A percentile compares a stretch with the other conserved stretches of the same genome.
Conservation (phyloP, 2,329 filamentous ascomycete genomes). For the Epichloe sibirici region DNA sequence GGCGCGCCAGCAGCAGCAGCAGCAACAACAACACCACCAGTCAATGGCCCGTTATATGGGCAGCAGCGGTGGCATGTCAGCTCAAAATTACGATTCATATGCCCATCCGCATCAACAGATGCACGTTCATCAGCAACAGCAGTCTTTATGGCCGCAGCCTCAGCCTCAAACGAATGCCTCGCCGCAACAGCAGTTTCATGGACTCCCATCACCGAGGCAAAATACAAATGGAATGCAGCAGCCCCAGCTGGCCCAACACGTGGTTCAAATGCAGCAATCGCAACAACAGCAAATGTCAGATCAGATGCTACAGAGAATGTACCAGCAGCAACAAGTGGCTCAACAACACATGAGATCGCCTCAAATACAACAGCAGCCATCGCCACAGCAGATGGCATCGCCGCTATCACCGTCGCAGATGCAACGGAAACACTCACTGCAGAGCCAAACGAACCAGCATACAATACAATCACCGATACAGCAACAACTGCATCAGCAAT, state of each 20-base stretch:
- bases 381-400: conserved; percentile 7
- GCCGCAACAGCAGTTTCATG: conserved; percentile 5
- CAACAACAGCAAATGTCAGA: conserved; percentile 5
- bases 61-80: not conserved
- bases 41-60: conserved; percentile 2
- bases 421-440: conserved; percentile 8
- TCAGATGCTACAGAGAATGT: conserved; percentile 7
- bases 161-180: conserved; percentile 11
- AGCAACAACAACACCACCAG: conserved; percentile 6
- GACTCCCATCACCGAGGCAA: conserved; percentile 4
- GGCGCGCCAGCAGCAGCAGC: conserved; percentile 12
- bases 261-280: conserved; percentile 7
- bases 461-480: conserved; percentile 7
- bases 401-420: conserved; percentile 7
- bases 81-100: conserved; percentile 11
- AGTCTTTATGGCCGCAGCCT: conserved; percentile 4
- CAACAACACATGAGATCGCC: conserved; percentile 8
- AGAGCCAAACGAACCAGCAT: conserved; percentile 6
- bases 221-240: conserved; percentile 3
- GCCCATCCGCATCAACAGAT: conserved; percentile 11
- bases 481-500: conserved; percentile 18
- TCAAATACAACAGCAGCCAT: conserved; percentile 11
- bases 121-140: conserved; percentile 3
- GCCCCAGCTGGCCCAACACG: conserved; percentile 4
- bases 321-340: conserved; percentile 9